Percentiles rank a stretch among this genome's conserved stretches.
These are phyloP conservation scores for Russula griseocarnosa DNA, from an alignment of 768 basidiomycete genomes.

Conservation along the genomic window DNA sequence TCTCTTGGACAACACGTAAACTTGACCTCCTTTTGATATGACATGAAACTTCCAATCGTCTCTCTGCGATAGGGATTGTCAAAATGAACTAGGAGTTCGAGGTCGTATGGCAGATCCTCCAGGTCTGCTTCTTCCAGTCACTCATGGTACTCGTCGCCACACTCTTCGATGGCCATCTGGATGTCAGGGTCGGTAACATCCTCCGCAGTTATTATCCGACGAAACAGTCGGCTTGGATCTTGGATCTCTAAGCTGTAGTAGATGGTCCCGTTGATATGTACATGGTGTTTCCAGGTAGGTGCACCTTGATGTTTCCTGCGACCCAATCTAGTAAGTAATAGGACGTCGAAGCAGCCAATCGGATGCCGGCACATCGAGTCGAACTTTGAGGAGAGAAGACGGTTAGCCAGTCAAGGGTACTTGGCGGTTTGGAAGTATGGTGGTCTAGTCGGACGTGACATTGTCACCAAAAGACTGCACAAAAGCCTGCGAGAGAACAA, in stretches of 20 bases:
- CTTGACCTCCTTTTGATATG: constrained; percentile 9
- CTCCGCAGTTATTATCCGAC: constrained; percentile 5
- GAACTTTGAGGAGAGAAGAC: neutral
- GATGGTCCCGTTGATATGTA: constrained; percentile 17
- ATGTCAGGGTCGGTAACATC: constrained; percentile 3
- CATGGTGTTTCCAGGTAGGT: constrained; percentile 4
- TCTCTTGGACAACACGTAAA: constrained; percentile 1
- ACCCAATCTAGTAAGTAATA: neutral
- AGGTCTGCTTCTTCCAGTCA: constrained; percentile 18
- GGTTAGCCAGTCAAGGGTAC: neutral
- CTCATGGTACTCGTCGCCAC: constrained; percentile 6
- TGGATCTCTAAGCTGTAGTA: constrained; percentile 10
- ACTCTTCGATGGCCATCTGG: constrained; percentile 2
- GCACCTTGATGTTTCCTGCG: neutral
- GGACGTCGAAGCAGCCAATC: neutral
- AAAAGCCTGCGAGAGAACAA: constrained; percentile 9
- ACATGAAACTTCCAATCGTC: constrained; percentile 11
- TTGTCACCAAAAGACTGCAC: neutral
- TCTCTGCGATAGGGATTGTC: neutral
- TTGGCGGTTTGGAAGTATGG: neutral
- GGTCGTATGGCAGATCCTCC: constrained; percentile 13
- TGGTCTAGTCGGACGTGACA: neutral
- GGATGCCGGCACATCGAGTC: constrained; percentile 11
- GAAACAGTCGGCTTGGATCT: neutral
- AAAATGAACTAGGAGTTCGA: constrained; percentile 14